Percentiles rank a stretch among this genome's conserved stretches.
These are phyloP conservation scores for Rhodotorula diobovata DNA, from an alignment of 768 basidiomycete species.

Conservation along the genomic window DNA sequence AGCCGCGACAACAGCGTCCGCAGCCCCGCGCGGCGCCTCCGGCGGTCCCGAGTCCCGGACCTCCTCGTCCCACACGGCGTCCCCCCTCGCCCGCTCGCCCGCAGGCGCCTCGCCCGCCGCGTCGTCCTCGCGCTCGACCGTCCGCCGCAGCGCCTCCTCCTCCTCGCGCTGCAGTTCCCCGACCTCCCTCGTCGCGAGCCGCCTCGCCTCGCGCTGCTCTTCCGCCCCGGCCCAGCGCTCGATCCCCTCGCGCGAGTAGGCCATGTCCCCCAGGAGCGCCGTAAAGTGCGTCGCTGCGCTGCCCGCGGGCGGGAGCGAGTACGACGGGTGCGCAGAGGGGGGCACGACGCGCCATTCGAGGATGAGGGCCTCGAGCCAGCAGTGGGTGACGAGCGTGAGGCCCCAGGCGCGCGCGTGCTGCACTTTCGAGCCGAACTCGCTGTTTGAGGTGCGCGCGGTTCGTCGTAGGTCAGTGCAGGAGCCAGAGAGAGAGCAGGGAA, in stretches of 20 bases:
- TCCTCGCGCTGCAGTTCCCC: slow-evolving; percentile 28
- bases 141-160: not conserved
- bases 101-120: slow-evolving; percentile 1
- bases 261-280: slow-evolving; percentile 21
- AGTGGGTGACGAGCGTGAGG: slow-evolving; percentile 80
- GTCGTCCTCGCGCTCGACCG: not conserved
- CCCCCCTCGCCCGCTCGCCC: not conserved
- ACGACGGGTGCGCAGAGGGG: slow-evolving; percentile 28
- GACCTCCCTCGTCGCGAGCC: slow-evolving; percentile 1
- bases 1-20: not conserved
- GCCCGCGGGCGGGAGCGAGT: not conserved
- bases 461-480: too few relatives aligned
- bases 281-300: slow-evolving; percentile 26
- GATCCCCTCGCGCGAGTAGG: slow-evolving; percentile 33
- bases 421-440: slow-evolving; percentile 57
- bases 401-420: slow-evolving; percentile 71
- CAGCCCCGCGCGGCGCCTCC: not conserved
- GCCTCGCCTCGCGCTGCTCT: slow-evolving; percentile 2
- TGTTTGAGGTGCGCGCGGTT: slow-evolving; percentile 4
- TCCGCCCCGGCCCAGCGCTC: slow-evolving; percentile 39
- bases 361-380: slow-evolving; percentile 88
- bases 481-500: not conserved
- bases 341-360: slow-evolving; percentile 57
- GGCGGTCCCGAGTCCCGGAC: not conserved
- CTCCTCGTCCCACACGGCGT: not conserved